phyloP scores from a whole-genome alignment of 352 stramenopile genomes.

The Thraustotheca clavata region DNA sequence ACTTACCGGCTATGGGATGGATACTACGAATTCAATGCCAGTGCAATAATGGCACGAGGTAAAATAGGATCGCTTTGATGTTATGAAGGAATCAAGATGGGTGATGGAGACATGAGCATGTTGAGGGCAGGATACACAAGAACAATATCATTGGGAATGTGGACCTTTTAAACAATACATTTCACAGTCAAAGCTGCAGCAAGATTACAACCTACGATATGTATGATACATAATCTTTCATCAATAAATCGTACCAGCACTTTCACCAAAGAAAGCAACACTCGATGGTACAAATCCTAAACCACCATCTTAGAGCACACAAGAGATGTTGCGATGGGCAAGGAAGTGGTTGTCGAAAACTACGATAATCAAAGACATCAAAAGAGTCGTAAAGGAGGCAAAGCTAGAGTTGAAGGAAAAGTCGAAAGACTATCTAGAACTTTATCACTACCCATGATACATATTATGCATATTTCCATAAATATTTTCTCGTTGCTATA shows the following conservation, averaged over 20 bases:
- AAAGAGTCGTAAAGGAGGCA: too few relatives aligned
- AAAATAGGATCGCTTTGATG: conserved; percentile 83
- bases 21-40: conserved; percentile 80
- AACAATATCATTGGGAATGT: conserved; percentile 67
- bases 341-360: too few relatives aligned
- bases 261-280: conserved; percentile 77
- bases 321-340: too few relatives aligned
- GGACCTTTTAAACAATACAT: conserved; percentile 69
- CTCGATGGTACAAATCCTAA: conserved; percentile 60
- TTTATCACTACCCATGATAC: too few relatives aligned
- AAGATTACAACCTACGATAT: conserved; percentile 70
- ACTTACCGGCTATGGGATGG: conserved; percentile 66
- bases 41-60: conserved; percentile 65
- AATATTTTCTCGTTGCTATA: too few relatives aligned
- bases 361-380: too few relatives aligned
- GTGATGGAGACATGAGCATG: conserved; percentile 76
- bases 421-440: too few relatives aligned
- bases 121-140: conserved; percentile 88
- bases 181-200: conserved; percentile 74
- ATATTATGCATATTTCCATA: too few relatives aligned
- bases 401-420: too few relatives aligned
- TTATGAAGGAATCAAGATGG: conserved; percentile 80
- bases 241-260: conserved; percentile 47
- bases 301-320: too few relatives aligned
- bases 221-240: neutral